These are phyloP conservation scores for Guillardia theta DNA, from an alignment of 78 protist genomes.

Conservation along the genomic window DNA sequence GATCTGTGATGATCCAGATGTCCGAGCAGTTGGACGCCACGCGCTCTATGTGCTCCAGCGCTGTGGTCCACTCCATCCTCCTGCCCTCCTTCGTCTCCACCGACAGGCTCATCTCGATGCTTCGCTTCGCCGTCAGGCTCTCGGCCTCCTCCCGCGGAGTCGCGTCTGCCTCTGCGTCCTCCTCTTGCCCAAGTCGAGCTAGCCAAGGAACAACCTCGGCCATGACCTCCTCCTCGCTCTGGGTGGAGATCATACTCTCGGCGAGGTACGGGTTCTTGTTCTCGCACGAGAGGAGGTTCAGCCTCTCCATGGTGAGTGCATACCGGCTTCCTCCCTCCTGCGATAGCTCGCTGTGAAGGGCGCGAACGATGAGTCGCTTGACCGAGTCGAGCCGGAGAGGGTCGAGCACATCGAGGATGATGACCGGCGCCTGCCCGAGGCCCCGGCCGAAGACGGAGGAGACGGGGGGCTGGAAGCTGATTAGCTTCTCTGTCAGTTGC, in stretches of 20 bases:
- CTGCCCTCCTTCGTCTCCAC: neutral
- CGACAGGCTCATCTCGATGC: neutral
- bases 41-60: neutral
- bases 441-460: neutral
- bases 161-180: too few relatives aligned
- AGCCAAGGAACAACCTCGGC: too few relatives aligned
- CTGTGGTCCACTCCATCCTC: neutral
- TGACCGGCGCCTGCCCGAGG: neutral
- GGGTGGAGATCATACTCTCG: neutral
- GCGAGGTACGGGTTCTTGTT: neutral
- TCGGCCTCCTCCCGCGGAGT: too few relatives aligned
- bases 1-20: neutral
- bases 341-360: neutral
- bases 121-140: neutral
- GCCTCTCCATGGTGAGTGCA: too few relatives aligned
- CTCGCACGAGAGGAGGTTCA: neutral
- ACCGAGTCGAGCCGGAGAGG: neutral
- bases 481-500: neutral
- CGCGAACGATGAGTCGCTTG: neutral
- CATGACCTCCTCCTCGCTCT: neutral
- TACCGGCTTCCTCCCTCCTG: too few relatives aligned
- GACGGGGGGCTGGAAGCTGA: neutral
- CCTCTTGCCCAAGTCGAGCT: too few relatives aligned
- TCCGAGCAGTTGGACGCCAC: neutral
- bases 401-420: neutral